Percentiles rank a stretch among this genome's conserved stretches.
Evolutionary conservation across 2,329 filamentous ascomycete species (phyloP).

Genomic region (Cordyceps farinosa): DNA sequence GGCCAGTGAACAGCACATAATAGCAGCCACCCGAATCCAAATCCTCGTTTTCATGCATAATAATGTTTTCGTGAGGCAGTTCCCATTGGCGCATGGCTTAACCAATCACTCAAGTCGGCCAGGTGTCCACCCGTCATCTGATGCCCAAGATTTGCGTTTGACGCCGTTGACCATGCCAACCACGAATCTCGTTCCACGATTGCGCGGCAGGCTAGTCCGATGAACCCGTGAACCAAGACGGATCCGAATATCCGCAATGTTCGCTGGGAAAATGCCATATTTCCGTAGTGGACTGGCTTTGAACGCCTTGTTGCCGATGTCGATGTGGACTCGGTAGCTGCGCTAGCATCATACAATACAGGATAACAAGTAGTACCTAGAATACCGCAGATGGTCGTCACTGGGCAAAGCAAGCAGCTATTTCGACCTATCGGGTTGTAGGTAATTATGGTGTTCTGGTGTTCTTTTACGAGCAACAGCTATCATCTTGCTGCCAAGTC

Average conservation of each 20-base stretch:
- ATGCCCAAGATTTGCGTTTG: not conserved
- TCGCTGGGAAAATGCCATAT: not conserved
- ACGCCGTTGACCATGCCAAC: not conserved
- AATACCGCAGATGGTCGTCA: too few relatives aligned
- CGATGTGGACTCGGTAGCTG: not conserved
- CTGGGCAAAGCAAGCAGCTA: too few relatives aligned
- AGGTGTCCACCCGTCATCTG: not conserved
- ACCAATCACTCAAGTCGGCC: not conserved
- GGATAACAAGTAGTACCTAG: too few relatives aligned
- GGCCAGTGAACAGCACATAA: not conserved
- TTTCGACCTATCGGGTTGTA: too few relatives aligned
- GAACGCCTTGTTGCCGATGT: not conserved
- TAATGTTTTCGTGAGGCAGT: not conserved
- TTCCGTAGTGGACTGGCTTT: not conserved
- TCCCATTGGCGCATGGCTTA: not conserved
- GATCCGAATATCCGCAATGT: not conserved
- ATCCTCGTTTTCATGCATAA: not conserved
- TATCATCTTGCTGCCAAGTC: too few relatives aligned
- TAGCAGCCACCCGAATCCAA: too few relatives aligned
- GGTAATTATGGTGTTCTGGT: too few relatives aligned
- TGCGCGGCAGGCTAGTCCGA: not conserved
- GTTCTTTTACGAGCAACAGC: too few relatives aligned
- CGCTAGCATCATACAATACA: too few relatives aligned
- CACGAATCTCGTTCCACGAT: not conserved
- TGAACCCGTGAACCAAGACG: not conserved